These are phyloP conservation scores for Aspergillus tamarii DNA, from an alignment of 2,329 filamentous ascomycete genomes.

Conservation along the genomic window DNA sequence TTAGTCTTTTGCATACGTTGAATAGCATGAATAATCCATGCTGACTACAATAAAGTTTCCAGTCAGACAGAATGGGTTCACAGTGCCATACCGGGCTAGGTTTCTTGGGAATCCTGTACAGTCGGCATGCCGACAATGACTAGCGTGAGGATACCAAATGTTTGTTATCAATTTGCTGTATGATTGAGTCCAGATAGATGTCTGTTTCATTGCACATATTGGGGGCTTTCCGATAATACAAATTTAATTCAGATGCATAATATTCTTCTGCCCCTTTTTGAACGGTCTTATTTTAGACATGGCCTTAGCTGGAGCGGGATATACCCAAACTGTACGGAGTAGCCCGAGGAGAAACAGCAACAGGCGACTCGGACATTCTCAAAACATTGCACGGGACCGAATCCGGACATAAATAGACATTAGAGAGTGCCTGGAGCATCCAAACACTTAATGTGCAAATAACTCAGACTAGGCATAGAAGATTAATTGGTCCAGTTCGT, in stretches of 20 bases:
- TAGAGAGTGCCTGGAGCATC: background rate
- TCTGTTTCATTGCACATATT: constrained; percentile 11
- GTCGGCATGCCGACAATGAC: constrained; percentile 8
- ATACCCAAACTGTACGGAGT: background rate
- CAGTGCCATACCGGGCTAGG: background rate
- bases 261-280: background rate
- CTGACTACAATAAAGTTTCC: background rate
- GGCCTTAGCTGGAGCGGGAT: background rate
- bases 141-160: constrained; percentile 8
- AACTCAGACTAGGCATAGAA: background rate
- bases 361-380: background rate
- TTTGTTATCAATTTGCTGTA: constrained; percentile 9
- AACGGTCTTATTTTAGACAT: background rate
- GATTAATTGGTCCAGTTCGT: background rate
- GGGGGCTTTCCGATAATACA: constrained; percentile 4
- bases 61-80: background rate
- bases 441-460: background rate
- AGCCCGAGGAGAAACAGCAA: background rate
- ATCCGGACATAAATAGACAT: background rate
- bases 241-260: constrained; percentile 3
- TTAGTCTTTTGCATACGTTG: background rate
- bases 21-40: background rate
- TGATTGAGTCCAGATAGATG: constrained; percentile 7
- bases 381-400: background rate
- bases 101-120: background rate